Conservation (phyloP, 2,329 filamentous ascomycete species). For the Knufia fluminis region DNA sequence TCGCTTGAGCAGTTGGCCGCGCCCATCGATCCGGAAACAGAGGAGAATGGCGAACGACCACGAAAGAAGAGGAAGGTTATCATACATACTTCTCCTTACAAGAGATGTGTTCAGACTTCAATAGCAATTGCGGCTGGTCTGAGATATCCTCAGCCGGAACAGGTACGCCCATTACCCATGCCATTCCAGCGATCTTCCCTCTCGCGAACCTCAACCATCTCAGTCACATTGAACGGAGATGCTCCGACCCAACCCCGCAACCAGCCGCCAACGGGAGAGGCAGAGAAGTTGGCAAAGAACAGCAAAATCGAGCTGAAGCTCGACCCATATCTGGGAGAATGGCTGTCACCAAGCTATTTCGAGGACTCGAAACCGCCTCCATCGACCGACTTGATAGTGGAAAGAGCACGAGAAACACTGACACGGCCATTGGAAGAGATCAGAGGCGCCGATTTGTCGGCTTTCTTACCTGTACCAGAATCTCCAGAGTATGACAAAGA, state of each 20-base stretch:
- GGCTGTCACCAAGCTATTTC: conserved; percentile 89
- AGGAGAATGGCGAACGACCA: conserved; percentile 18
- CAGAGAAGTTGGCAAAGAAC: background rate
- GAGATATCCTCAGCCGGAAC: conserved; percentile 35
- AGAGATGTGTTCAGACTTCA: conserved; percentile 86
- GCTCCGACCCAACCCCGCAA: background rate
- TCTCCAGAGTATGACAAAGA: conserved; percentile 26
- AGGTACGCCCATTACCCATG: conserved; percentile 21
- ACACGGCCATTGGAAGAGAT: conserved; percentile 62
- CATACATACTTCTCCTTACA: conserved; percentile 86
- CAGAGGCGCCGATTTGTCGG: conserved; percentile 28
- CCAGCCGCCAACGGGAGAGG: background rate
- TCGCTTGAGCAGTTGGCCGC: conserved; percentile 34
- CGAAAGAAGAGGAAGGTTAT: conserved; percentile 56
- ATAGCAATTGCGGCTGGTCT: conserved; percentile 81
- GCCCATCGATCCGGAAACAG: conserved; percentile 7
- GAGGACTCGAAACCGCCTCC: conserved; percentile 86
- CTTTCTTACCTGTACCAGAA: conserved; percentile 17
- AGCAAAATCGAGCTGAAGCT: conserved; percentile 50
- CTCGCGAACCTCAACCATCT: conserved; percentile 6
- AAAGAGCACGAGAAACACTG: conserved; percentile 77
- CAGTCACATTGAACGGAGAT: conserved; percentile 2
- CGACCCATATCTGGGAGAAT: conserved; percentile 90
- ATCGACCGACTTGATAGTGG: conserved; percentile 75
- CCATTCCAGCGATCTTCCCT: conserved; percentile 18